A percentile compares a stretch with the other conserved stretches of the same genome.
phyloP scores from a whole-genome alignment of 2,329 filamentous ascomycete genomes.

The Elsinoe perseae region DNA sequence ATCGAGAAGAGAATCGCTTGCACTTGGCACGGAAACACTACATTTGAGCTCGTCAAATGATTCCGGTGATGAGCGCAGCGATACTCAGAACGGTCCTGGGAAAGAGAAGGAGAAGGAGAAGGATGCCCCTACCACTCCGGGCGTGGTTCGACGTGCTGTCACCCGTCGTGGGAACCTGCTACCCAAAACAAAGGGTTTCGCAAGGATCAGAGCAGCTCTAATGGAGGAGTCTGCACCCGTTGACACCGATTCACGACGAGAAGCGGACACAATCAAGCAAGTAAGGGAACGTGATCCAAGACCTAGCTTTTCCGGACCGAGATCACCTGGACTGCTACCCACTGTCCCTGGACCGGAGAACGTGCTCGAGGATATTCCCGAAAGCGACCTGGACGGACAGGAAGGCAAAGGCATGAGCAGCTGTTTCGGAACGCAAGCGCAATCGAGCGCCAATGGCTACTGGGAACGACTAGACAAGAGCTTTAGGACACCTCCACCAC shows the following conservation, averaged over 20 bases:
- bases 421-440: constrained; percentile 67
- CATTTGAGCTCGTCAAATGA: constrained; percentile 74
- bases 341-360: constrained; percentile 49
- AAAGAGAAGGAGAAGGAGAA: constrained; percentile 28
- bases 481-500: constrained; percentile 55
- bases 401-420: constrained; percentile 44
- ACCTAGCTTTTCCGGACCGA: constrained; percentile 42
- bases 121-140: constrained; percentile 50
- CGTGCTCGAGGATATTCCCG: constrained; percentile 59
- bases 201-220: constrained; percentile 81
- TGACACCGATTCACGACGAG: constrained; percentile 79
- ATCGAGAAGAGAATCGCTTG: constrained; percentile 72
- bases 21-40: constrained; percentile 80
- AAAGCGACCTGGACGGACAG: constrained; percentile 36
- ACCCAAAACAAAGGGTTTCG: constrained; percentile 94
- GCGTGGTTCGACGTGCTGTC: constrained; percentile 73
- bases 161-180: constrained; percentile 82
- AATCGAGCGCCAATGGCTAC: constrained; percentile 66
- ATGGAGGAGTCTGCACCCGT: constrained; percentile 81
- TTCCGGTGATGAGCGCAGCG: constrained; percentile 56
- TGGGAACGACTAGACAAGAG: constrained; percentile 74
- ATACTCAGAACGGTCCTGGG: background rate
- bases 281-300: constrained; percentile 75
- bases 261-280: constrained; percentile 92
- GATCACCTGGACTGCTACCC: constrained; percentile 59